Percentiles rank a stretch among this genome's conserved stretches.
phyloP scores from a whole-genome alignment of 345 rosid species.

The Moricandia arvensis region DNA sequence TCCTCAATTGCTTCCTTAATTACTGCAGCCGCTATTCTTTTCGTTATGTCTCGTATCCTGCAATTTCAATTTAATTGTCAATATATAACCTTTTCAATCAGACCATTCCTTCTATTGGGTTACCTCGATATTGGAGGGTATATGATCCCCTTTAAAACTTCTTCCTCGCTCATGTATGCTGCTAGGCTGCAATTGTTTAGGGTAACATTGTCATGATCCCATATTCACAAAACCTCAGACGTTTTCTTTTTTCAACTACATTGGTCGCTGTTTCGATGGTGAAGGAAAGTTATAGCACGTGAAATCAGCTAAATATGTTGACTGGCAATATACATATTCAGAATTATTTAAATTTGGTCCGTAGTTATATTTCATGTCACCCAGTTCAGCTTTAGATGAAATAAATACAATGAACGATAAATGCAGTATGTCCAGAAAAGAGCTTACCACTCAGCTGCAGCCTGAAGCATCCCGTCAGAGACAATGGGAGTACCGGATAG shows the following conservation, averaged over 20 bases:
- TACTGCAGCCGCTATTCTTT: slow-evolving; percentile 84
- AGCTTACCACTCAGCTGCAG: slow-evolving; percentile 89
- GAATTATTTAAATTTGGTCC: too few species aligned
- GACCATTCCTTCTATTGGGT: not conserved
- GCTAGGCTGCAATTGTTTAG: slow-evolving; percentile 60
- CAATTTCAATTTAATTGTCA: slow-evolving; percentile 17
- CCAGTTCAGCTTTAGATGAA: too few species aligned
- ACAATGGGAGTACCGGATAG: slow-evolving; percentile 85
- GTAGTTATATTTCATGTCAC: too few species aligned
- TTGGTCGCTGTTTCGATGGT: not conserved
- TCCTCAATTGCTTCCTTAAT: slow-evolving; percentile 82
- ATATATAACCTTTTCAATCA: not conserved
- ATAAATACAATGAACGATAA: not conserved
- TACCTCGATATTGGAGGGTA: slow-evolving; percentile 90
- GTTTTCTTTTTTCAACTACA: not conserved
- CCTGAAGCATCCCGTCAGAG: slow-evolving; percentile 98
- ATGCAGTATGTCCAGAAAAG: slow-evolving; percentile 5
- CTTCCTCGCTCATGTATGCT: slow-evolving; percentile 87
- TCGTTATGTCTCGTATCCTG: slow-evolving; percentile 92
- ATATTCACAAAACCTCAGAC: not conserved
- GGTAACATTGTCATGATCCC: not conserved
- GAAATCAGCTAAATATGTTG: not conserved
- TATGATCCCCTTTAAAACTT: slow-evolving; percentile 74
- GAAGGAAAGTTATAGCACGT: not conserved
- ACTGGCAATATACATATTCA: not conserved